Conservation (phyloP, 2,329 filamentous ascomycete genomes). For the Ciborinia camelliae region DNA sequence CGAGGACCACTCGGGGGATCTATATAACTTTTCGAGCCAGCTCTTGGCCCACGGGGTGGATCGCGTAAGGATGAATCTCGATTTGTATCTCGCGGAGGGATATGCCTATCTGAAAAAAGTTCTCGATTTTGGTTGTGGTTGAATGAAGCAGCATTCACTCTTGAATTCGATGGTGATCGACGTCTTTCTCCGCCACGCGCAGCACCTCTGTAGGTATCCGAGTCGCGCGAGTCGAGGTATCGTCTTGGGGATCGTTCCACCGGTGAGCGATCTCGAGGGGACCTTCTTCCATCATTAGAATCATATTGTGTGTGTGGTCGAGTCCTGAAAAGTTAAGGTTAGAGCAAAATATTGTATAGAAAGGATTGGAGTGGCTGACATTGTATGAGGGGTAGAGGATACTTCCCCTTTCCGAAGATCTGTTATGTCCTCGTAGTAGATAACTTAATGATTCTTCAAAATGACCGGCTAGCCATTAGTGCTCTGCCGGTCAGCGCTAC, state of each 20-base stretch:
- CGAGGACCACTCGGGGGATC: slow-evolving; percentile 63
- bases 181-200: slow-evolving; percentile 34
- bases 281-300: slow-evolving; percentile 40
- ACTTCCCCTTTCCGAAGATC: neutral
- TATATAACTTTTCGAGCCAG: slow-evolving; percentile 48
- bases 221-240: slow-evolving; percentile 19
- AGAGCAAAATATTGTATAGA: neutral
- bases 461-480: neutral
- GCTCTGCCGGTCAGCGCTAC: neutral
- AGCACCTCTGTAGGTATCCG: slow-evolving; percentile 30
- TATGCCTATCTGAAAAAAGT: slow-evolving; percentile 16
- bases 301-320: slow-evolving; percentile 33
- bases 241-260: slow-evolving; percentile 17
- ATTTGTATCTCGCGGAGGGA: slow-evolving; percentile 26
- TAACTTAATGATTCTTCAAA: neutral
- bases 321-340: slow-evolving; percentile 1
- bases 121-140: slow-evolving; percentile 17
- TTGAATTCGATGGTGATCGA: slow-evolving; percentile 49
- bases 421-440: neutral
- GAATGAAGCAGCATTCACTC: slow-evolving; percentile 13
- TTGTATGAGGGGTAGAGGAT: slow-evolving; percentile 5
- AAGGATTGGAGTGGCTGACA: neutral
- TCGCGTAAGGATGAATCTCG: slow-evolving; percentile 54
- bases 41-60: slow-evolving; percentile 78
- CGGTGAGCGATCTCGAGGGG: slow-evolving; percentile 39